Evolutionary conservation across 2,329 filamentous ascomycete genomes (phyloP).

Genomic region (Verticillium albo-atrum): DNA sequence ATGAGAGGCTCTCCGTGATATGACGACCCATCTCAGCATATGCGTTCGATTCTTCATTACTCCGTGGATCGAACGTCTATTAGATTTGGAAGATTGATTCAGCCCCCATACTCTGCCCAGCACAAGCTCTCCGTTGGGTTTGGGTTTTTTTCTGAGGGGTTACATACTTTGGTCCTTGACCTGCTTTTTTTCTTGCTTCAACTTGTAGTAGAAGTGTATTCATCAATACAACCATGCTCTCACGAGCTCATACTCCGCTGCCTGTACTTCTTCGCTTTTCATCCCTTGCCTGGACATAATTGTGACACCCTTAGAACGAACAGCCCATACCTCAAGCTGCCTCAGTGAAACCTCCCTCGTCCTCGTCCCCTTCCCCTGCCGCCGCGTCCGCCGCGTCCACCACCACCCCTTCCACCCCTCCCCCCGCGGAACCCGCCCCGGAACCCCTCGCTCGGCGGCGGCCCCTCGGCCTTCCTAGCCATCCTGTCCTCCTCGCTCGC

Average conservation of each 20-base stretch:
- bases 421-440: slow-evolving; percentile 20
- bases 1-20: neutral
- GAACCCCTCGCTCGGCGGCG: slow-evolving; percentile 31
- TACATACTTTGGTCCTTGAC: slow-evolving; percentile 23
- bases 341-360: slow-evolving; percentile 20
- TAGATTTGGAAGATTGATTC: slow-evolving; percentile 44
- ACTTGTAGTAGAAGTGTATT: neutral
- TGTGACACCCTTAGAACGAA: too few species aligned
- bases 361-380: slow-evolving; percentile 31
- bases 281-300: too few species aligned
- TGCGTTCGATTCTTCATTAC: slow-evolving; percentile 43
- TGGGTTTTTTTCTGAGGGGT: slow-evolving; percentile 44
- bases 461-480: slow-evolving; percentile 53
- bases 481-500: slow-evolving; percentile 66
- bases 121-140: slow-evolving; percentile 37
- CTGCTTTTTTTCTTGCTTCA: neutral
- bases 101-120: slow-evolving; percentile 48
- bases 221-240: neutral
- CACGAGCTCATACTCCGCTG: neutral
- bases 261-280: too few species aligned
- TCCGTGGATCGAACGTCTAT: slow-evolving; percentile 51
- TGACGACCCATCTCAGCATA: slow-evolving; percentile 47
- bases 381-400: slow-evolving; percentile 30
- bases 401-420: slow-evolving; percentile 27
- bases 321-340: too few species aligned